phyloP scores from a whole-genome alignment of 2,329 filamentous ascomycete genomes.

The Stagonosporopsis tanaceti region DNA sequence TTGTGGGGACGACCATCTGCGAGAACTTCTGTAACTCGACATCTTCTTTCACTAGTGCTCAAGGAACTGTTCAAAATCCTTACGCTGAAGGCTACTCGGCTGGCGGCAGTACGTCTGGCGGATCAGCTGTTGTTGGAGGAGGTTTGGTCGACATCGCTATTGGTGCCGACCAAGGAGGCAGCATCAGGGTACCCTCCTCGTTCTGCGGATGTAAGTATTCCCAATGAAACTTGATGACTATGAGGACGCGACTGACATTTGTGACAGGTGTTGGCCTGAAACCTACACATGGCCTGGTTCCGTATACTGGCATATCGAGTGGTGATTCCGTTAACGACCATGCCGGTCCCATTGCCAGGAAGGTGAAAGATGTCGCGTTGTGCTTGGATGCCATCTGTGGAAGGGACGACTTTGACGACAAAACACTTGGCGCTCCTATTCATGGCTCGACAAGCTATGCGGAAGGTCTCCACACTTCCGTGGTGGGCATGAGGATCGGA shows the following conservation, averaged over 20 bases:
- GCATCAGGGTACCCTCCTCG: slow-evolving; percentile 48
- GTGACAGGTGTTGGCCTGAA: slow-evolving; percentile 43
- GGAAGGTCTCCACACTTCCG: slow-evolving; percentile 20
- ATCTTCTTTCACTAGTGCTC: slow-evolving; percentile 57
- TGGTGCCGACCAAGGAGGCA: slow-evolving; percentile 52
- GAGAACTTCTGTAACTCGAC: slow-evolving; percentile 63
- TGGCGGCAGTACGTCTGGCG: slow-evolving; percentile 59
- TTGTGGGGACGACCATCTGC: slow-evolving; percentile 61
- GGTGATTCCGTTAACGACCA: slow-evolving; percentile 54
- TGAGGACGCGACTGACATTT: neutral
- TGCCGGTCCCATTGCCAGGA: slow-evolving; percentile 44
- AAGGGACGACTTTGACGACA: slow-evolving; percentile 42
- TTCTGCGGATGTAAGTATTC: slow-evolving; percentile 44
- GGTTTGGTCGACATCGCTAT: slow-evolving; percentile 50
- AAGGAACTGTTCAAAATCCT: slow-evolving; percentile 52
- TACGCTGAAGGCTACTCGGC: slow-evolving; percentile 55
- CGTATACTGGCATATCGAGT: slow-evolving; percentile 58
- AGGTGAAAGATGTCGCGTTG: slow-evolving; percentile 33
- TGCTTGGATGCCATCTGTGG: slow-evolving; percentile 43
- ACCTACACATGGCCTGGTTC: slow-evolving; percentile 59
- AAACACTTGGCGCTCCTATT: slow-evolving; percentile 36
- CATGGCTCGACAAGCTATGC: slow-evolving; percentile 36
- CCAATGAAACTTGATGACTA: neutral
- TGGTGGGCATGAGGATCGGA: slow-evolving; percentile 37
- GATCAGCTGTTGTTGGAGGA: slow-evolving; percentile 54